Percentiles rank a stretch among this genome's conserved stretches.
These are phyloP conservation scores for Euphorbia lathyris DNA, from an alignment of 345 rosid genomes.

Conservation along the genomic window DNA sequence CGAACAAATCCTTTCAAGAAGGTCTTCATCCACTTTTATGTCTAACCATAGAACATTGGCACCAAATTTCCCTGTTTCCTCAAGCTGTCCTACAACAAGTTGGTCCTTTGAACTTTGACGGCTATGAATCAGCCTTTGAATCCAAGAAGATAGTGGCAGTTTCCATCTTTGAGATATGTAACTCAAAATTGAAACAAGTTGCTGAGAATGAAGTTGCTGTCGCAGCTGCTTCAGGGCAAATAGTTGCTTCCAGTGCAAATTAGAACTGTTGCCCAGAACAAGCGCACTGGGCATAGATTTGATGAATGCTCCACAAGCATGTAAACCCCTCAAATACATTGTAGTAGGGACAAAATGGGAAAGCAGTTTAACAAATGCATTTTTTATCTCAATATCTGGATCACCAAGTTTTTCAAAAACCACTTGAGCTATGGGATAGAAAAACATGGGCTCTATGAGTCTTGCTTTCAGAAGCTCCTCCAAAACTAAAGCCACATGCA, in stretches of 20 bases:
- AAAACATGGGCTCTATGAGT: slow-evolving; percentile 54
- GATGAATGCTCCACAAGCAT: slow-evolving; percentile 38
- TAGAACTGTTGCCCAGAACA: slow-evolving; percentile 38
- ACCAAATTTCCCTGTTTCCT: slow-evolving; percentile 47
- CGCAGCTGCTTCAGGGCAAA: slow-evolving; percentile 73
- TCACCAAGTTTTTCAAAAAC: slow-evolving; percentile 81
- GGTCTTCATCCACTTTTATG: slow-evolving; percentile 55
- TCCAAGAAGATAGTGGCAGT: slow-evolving; percentile 81
- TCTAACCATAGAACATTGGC: slow-evolving; percentile 45
- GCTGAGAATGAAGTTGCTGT: slow-evolving; percentile 77
- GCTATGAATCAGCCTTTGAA: slow-evolving; percentile 60
- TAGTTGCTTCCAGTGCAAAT: slow-evolving; percentile 81
- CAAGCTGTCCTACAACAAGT: slow-evolving; percentile 40
- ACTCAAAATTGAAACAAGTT: slow-evolving; percentile 85
- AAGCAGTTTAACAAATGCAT: slow-evolving; percentile 59
- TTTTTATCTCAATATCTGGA: slow-evolving; percentile 57
- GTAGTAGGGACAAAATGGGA: slow-evolving; percentile 62
- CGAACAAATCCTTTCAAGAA: slow-evolving; percentile 61
- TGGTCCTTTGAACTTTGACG: slow-evolving; percentile 52
- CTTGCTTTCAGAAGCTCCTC: slow-evolving; percentile 70
- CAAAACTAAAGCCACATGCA: slow-evolving; percentile 54
- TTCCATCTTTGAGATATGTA: slow-evolving; percentile 92
- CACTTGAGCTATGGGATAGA: slow-evolving; percentile 52
- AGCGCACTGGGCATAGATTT: slow-evolving; percentile 42
- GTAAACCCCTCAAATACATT: slow-evolving; percentile 52